A percentile compares a stretch with the other conserved stretches of the same genome.
Conservation (phyloP, 768 basidiomycete genomes). For the Suillus placidus region DNA sequence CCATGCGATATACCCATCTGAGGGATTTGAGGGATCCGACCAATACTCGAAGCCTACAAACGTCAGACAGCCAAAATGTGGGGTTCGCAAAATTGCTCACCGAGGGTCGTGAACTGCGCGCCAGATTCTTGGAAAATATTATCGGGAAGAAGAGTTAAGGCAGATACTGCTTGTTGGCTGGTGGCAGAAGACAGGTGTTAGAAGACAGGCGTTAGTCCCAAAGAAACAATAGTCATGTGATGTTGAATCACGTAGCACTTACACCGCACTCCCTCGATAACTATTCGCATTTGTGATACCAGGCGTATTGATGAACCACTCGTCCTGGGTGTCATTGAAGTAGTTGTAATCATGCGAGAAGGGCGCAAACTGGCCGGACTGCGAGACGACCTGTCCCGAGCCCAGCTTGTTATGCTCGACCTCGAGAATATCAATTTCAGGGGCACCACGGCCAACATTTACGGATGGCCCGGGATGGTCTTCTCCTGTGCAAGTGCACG, state of each 20-base stretch:
- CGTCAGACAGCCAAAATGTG: background rate
- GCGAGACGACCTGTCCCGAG: constrained; percentile 64
- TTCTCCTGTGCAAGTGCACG: constrained; percentile 74
- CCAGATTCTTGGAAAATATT: constrained; percentile 60
- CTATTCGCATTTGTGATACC: constrained; percentile 37
- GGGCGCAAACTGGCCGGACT: constrained; percentile 73
- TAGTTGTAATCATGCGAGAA: constrained; percentile 50
- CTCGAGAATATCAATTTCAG: constrained; percentile 85
- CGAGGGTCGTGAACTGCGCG: constrained; percentile 50
- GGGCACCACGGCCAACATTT: constrained; percentile 64
- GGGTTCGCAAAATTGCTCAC: constrained; percentile 29
- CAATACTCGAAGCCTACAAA: constrained; percentile 75
- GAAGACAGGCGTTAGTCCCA: background rate
- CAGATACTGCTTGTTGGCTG: constrained; percentile 53
- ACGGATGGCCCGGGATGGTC: constrained; percentile 76
- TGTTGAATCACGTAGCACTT: constrained; percentile 14
- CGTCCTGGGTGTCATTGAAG: constrained; percentile 36
- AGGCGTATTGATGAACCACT: constrained; percentile 39
- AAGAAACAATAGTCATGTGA: background rate
- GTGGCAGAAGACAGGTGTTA: background rate
- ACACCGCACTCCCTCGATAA: constrained; percentile 56
- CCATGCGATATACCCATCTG: constrained; percentile 77
- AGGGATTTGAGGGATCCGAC: constrained; percentile 55
- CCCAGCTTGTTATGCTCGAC: constrained; percentile 62
- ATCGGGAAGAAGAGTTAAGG: constrained; percentile 43